Conservation (phyloP, 225 moss, liverwort and hornwort genomes). For the Sphagnum tenellum region DNA sequence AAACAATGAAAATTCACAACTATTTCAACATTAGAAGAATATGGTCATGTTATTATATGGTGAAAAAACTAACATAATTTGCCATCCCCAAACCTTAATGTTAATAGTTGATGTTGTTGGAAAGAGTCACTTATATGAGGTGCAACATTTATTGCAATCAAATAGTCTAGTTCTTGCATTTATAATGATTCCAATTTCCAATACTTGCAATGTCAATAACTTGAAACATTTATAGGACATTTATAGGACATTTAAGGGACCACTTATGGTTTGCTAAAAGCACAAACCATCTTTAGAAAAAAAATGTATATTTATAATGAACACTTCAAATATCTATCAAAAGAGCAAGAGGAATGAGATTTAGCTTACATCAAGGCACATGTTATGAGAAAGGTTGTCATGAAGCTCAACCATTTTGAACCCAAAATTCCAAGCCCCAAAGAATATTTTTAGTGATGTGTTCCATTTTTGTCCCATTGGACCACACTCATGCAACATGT, state of each 20-base stretch:
- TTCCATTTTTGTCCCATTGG: conserved; percentile 93
- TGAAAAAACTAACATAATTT: too few relatives aligned
- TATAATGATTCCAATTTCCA: conserved; percentile 87
- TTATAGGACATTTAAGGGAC: neutral
- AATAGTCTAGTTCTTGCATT: conserved; percentile 79
- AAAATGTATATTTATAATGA: neutral
- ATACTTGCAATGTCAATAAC: conserved; percentile 7
- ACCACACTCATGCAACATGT: neutral
- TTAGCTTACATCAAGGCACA: conserved; percentile 90
- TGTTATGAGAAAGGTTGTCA: conserved; percentile 92
- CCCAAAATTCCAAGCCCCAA: conserved; percentile 72
- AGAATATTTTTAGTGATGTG: conserved; percentile 89
- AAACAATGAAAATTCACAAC: conserved; percentile 96
- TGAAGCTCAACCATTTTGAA: conserved; percentile 93
- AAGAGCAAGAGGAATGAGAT: conserved; percentile 1
- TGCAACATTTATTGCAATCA: conserved; percentile 94
- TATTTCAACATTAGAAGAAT: conserved; percentile 95
- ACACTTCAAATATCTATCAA: neutral
- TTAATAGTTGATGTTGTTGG: too few relatives aligned
- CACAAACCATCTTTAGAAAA: too few relatives aligned
- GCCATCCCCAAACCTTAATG: too few relatives aligned
- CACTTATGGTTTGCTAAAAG: too few relatives aligned
- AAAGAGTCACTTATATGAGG: conserved; percentile 85
- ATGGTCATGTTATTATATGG: too few relatives aligned
- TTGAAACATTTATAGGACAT: too few relatives aligned